A percentile compares a stretch with the other conserved stretches of the same genome.
Conservation (phyloP, 2,329 filamentous ascomycete genomes). For the Fusarium pseudocircinatum region DNA sequence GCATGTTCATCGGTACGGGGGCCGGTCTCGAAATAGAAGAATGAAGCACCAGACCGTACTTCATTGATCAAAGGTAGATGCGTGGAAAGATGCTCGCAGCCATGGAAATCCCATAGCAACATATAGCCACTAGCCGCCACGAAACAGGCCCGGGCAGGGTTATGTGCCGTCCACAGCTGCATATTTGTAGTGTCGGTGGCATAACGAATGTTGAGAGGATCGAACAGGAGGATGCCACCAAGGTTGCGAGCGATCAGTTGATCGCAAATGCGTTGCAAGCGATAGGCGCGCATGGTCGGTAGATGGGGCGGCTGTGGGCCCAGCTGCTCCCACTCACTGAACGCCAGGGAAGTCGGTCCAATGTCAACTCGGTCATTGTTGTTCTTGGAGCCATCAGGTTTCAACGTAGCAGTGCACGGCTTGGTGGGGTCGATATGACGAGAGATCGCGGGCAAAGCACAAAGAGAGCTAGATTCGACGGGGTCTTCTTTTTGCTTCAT, state of each 20-base stretch:
- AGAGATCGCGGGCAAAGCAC: not conserved
- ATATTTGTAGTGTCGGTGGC: not conserved
- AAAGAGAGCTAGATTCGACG: not conserved
- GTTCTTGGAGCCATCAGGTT: not conserved
- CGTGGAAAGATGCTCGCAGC: not conserved
- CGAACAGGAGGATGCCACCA: not conserved
- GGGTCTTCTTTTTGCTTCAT: not conserved
- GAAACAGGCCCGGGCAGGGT: not conserved
- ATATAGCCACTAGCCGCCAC: not conserved
- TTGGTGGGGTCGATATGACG: not conserved
- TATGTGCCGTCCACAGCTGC: not conserved
- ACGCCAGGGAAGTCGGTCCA: not conserved
- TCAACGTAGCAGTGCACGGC: not conserved
- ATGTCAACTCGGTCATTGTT: not conserved
- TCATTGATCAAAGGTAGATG: not conserved
- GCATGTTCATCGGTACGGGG: not conserved
- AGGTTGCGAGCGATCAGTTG: not conserved
- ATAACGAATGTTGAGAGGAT: not conserved
- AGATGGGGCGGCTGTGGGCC: not conserved
- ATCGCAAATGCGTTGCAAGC: not conserved
- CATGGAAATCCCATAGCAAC: not conserved
- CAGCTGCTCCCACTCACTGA: not conserved
- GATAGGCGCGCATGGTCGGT: not conserved
- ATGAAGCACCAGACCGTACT: not conserved
- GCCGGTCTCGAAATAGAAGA: not conserved